Base-by-base conservation (phyloP, 257 asterid species). In the Solanum chilense region DNA sequence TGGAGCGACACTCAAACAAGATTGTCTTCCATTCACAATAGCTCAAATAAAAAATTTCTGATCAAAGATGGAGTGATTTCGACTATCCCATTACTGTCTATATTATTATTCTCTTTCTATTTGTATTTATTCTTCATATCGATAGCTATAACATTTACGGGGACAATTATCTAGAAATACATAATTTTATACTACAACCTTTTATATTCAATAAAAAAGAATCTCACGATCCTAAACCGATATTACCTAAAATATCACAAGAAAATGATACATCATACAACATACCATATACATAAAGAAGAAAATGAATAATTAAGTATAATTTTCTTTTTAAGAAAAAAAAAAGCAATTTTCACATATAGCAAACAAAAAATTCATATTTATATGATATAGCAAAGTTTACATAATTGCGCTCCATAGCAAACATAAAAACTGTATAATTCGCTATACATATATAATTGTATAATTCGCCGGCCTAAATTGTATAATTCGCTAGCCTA, bases 181-280 rank as follows among this genome's bases (percentile, higher is more conserved):
- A 62, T 33, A 33, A 3, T 62, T 62, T 62, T 62, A 6, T 62
- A 12, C 7, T 62, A 11, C 15, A 62, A 62, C 14, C 1, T 60
- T 10, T n/a, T 62, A 3, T 62, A 62, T 62, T 62, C 3, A 15
- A 23, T 62, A n/a, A 23, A 62, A 10, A 10, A 23, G 2, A 5
- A 11, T 5, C 29, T 62, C 70, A 11, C 0, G 2, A n/a, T n/a
- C 5, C 4, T 62, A 12, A n/a, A 11, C 0, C 33, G 9, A n/a
- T 62, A 31, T 62, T 62, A 62, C 31, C 33, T 62, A 1, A 33
- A 2, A n/a, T 5, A 62, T 62, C 16, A 25, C 33, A 62, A 62
- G 31, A 62, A 69, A 70, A 14, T 16, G 2, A 70, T 70, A 31
- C 76, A 70, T 31, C 3, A 2, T 69, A 70, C 76, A 64, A 64